Evolutionary conservation across 1,139 yeast species (phyloP).

Genomic region (Taphrina deformans): DNA sequence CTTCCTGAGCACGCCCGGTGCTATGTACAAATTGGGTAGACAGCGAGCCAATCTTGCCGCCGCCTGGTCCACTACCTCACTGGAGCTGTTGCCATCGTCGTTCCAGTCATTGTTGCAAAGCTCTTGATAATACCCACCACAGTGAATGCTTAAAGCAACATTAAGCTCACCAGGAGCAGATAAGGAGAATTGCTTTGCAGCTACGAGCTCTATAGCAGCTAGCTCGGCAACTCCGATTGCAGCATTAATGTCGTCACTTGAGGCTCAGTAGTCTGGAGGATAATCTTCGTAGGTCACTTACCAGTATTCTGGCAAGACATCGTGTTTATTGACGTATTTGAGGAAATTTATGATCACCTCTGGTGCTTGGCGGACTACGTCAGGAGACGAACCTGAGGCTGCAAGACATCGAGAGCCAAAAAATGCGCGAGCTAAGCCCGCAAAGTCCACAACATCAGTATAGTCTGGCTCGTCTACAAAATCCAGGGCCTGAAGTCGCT

Average conservation of each 20-base stretch:
- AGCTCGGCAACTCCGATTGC: conserved; percentile 2
- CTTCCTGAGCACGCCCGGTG: not conserved
- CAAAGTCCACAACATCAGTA: conserved; percentile 16
- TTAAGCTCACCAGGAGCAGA: conserved; percentile 11
- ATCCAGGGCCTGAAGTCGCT: not conserved
- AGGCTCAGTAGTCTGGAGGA: not conserved
- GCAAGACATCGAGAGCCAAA: conserved; percentile 8
- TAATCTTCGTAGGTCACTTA: not conserved
- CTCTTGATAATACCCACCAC: conserved; percentile 9
- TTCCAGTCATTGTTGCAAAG: not conserved
- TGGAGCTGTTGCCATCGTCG: not conserved
- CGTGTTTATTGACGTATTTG: conserved; percentile 7
- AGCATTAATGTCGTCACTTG: not conserved
- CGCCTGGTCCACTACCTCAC: not conserved
- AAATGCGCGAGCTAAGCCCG: conserved; percentile 18
- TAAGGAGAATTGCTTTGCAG: conserved; percentile 6
- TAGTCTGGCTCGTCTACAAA: not conserved
- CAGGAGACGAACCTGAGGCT: conserved; percentile 21
- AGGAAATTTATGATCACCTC: conserved; percentile 27
- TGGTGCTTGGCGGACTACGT: conserved; percentile 15
- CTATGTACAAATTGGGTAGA: not conserved
- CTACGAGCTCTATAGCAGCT: not conserved
- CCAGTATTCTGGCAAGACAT: conserved; percentile 16
- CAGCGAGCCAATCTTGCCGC: not conserved
- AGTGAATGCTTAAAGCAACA: not conserved